Conservation (phyloP, 1,139 yeast species). For the Magnusiomyces tetraspermus region DNA sequence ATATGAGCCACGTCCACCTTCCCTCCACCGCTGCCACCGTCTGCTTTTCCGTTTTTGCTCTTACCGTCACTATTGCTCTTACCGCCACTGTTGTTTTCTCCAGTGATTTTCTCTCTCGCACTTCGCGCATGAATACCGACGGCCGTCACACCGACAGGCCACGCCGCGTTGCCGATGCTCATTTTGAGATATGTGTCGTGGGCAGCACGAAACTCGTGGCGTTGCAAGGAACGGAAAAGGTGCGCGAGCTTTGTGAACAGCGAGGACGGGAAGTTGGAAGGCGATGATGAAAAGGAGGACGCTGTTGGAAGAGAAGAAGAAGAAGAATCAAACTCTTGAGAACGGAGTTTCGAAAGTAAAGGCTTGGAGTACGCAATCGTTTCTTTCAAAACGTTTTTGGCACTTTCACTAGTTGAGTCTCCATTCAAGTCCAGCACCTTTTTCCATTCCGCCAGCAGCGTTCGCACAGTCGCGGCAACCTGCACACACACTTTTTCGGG, state of each 20-base stretch:
- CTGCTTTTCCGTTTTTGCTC: no score
- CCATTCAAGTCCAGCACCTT: constrained; percentile 15
- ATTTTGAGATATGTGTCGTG: constrained; percentile 63
- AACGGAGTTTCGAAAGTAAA: constrained; percentile 50
- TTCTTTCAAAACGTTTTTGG: constrained; percentile 35
- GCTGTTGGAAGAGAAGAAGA: no score
- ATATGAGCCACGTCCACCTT: constrained; percentile 52
- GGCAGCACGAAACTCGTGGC: constrained; percentile 44
- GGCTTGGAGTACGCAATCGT: constrained; percentile 56
- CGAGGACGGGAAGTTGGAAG: no score
- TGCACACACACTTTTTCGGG: constrained; percentile 35
- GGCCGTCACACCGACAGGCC: constrained; percentile 82
- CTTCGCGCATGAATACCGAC: constrained; percentile 75
- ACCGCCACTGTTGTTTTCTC: constrained; percentile 22
- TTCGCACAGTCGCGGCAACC: constrained; percentile 41
- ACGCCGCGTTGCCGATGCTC: constrained; percentile 80
- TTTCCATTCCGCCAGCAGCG: constrained; percentile 43
- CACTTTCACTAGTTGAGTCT: constrained; percentile 17
- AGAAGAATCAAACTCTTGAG: constrained; percentile 35
- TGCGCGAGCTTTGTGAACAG: constrained; percentile 52
- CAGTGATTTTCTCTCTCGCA: constrained; percentile 41
- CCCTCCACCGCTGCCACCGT: no score
- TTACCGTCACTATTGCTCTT: no score
- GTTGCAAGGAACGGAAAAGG: constrained; percentile 51
- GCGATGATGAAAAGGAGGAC: no score